Conservation (phyloP, 345 rosid genomes). For the Populus nigra region DNA sequence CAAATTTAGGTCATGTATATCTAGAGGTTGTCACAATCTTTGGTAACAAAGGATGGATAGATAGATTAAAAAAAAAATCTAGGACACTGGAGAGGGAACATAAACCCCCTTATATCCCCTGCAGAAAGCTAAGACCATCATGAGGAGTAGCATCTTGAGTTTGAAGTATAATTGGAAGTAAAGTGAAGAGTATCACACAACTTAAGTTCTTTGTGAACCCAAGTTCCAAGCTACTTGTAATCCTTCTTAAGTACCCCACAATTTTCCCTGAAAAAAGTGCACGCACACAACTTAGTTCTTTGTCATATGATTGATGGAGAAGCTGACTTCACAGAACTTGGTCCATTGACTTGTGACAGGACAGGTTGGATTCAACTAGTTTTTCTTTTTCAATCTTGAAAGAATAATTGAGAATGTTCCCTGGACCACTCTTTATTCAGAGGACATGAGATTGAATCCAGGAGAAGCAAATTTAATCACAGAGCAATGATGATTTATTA, state of each 20-base stretch:
- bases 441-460: background rate
- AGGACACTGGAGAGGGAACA: background rate
- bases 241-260: background rate
- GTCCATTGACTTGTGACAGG: background rate
- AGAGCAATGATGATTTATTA: background rate
- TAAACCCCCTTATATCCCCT: background rate
- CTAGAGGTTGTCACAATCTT: background rate
- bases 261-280: background rate
- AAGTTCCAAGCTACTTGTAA: background rate
- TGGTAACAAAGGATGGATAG: background rate
- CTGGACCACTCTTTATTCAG: background rate
- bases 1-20: background rate
- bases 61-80: background rate
- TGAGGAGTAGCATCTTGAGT: background rate
- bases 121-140: background rate
- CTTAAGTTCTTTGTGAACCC: background rate
- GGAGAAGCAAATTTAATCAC: background rate
- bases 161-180: background rate
- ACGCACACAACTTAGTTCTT: background rate
- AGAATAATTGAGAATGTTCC: background rate
- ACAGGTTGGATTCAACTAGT: background rate
- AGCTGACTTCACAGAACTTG: background rate
- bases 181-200: background rate
- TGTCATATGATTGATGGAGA: background rate
- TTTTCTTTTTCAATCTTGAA: background rate